Evolutionary conservation across 2,329 filamentous ascomycete genomes (phyloP).

Genomic region (Dactylellina cionopaga): DNA sequence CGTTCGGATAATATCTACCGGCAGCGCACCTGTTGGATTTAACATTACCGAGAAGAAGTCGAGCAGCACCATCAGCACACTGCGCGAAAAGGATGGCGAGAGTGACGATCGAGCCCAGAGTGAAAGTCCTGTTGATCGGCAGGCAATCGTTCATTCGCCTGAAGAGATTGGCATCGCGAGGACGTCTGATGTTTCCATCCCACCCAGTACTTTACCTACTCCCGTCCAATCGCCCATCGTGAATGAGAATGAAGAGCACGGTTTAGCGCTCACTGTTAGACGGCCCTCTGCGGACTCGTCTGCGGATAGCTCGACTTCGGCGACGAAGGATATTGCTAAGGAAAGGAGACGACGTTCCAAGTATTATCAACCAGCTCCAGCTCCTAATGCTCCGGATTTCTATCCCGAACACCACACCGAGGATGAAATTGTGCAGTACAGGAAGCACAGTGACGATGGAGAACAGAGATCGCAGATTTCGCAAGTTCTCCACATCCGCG

Average conservation of each 20-base stretch:
- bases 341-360: conserved; percentile 39
- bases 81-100: conserved; percentile 30
- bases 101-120: not conserved
- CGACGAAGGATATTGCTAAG: conserved; percentile 38
- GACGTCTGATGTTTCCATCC: conserved; percentile 60
- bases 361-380: conserved; percentile 44
- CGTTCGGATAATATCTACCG: conserved; percentile 44
- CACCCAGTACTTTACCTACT: conserved; percentile 33
- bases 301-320: conserved; percentile 23
- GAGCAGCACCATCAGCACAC: conserved; percentile 40
- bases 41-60: conserved; percentile 36
- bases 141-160: conserved; percentile 17
- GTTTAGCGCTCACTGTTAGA: not conserved
- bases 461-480: conserved; percentile 5
- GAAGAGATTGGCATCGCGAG: conserved; percentile 62
- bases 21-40: conserved; percentile 43
- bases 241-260: conserved; percentile 11
- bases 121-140: conserved; percentile 25
- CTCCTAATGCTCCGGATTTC: conserved; percentile 38
- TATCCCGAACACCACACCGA: conserved; percentile 39
- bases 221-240: conserved; percentile 37
- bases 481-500: not conserved
- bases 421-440: conserved; percentile 25
- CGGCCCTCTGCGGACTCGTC: conserved; percentile 25
- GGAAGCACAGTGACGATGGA: conserved; percentile 2